Percentiles rank a stretch among this genome's conserved stretches.
These are phyloP conservation scores for Rhizopogon vulgaris DNA, from an alignment of 768 basidiomycete species.

Conservation along the genomic window DNA sequence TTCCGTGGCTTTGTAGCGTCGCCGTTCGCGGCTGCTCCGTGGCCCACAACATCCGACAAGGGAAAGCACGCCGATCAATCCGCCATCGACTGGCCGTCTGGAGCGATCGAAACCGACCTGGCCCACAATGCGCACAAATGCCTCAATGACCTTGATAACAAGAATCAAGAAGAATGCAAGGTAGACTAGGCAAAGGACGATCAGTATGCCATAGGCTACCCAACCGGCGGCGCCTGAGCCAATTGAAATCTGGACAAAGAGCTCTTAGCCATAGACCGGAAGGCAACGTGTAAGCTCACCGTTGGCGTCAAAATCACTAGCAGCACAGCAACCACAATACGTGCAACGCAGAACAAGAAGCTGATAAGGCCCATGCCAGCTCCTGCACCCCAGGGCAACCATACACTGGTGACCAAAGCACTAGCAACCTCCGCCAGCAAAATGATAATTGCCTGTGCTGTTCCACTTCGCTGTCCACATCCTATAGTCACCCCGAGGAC, in stretches of 20 bases:
- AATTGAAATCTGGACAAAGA: constrained; percentile 64
- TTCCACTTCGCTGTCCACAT: constrained; percentile 84
- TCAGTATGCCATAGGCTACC: constrained; percentile 90
- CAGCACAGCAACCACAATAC: constrained; percentile 86
- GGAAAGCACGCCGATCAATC: constrained; percentile 79
- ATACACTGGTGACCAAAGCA: constrained; percentile 84
- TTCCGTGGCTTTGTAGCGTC: constrained; percentile 19
- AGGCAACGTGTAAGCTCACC: constrained; percentile 40
- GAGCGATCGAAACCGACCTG: constrained; percentile 81
- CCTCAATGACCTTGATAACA: constrained; percentile 80
- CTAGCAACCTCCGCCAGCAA: constrained; percentile 83
- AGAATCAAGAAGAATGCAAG: constrained; percentile 80
- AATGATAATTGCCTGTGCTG: constrained; percentile 86
- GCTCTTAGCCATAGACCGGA: constrained; percentile 8
- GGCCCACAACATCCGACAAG: constrained; percentile 63
- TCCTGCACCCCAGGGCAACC: constrained; percentile 95
- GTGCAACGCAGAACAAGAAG: constrained; percentile 86
- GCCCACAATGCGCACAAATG: constrained; percentile 68
- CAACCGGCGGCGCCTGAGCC: constrained; percentile 78
- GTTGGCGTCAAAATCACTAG: constrained; percentile 86
- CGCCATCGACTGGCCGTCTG: constrained; percentile 72
- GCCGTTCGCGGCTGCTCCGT: constrained; percentile 26
- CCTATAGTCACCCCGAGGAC: constrained; percentile 82
- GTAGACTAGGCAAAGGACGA: constrained; percentile 79
- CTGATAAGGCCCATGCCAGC: constrained; percentile 96